A percentile compares a stretch with the other conserved stretches of the same genome.
Conservation (phyloP, 139 green algal genomes). For the Pleodorina starrii region DNA sequence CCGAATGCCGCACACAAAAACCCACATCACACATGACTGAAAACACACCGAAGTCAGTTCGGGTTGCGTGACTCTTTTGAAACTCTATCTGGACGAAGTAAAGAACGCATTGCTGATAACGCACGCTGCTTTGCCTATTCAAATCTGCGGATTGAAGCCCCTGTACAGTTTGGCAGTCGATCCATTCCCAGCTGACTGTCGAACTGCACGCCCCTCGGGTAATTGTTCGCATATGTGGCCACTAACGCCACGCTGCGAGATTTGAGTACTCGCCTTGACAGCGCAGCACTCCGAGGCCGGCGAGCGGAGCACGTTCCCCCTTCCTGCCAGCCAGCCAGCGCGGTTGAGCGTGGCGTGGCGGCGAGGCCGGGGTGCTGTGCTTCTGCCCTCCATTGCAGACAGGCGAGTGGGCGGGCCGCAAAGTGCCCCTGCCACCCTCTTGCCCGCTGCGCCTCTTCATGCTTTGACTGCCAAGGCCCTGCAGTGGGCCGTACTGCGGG, state of each 20-base stretch:
- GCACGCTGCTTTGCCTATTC: no score
- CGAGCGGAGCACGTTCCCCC: slow-evolving; percentile 32
- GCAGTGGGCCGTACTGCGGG: slow-evolving; percentile 14
- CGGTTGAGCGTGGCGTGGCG: background rate
- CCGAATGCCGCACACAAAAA: no score
- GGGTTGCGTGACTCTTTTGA: no score
- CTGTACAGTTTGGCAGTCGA: no score
- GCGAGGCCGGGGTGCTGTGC: slow-evolving; percentile 23
- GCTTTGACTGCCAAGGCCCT: slow-evolving; percentile 43
- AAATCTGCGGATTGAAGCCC: no score
- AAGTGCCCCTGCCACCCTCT: slow-evolving; percentile 23
- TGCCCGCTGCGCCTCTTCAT: slow-evolving; percentile 33
- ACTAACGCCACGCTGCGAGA: background rate
- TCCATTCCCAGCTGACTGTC: no score
- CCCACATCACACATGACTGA: no score
- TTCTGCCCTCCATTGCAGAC: slow-evolving; percentile 36
- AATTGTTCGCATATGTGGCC: no score
- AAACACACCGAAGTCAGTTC: no score
- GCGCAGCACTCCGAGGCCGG: slow-evolving; percentile 27
- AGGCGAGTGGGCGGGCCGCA: background rate
- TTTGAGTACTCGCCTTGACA: slow-evolving; percentile 33
- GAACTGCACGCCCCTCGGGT: no score
- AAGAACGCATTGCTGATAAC: no score
- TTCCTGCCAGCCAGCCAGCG: slow-evolving; percentile 30
- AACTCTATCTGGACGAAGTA: no score